Evolutionary conservation across 306 rosid species (phyloP).

Genomic region (Elaeagnus macrophylla): DNA sequence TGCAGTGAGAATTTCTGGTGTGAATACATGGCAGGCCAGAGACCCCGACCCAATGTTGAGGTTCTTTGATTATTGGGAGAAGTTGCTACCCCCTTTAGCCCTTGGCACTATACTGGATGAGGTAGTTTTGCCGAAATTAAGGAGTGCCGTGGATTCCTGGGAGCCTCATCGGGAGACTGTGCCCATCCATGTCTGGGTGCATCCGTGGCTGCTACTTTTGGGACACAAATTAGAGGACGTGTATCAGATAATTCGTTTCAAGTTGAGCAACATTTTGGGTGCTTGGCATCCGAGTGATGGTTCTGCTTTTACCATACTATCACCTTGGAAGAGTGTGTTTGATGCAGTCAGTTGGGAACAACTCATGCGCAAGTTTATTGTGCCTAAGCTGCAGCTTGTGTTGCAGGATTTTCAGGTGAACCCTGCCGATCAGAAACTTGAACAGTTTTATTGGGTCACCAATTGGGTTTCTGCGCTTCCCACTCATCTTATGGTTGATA

Average conservation of each 20-base stretch:
- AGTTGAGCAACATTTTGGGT: constrained; percentile 73
- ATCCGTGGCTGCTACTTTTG: constrained; percentile 86
- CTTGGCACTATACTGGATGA: constrained; percentile 55
- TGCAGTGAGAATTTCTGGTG: constrained; percentile 73
- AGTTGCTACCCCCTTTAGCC: constrained; percentile 58
- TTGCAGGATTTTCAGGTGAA: constrained; percentile 87
- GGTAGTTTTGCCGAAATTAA: constrained; percentile 67
- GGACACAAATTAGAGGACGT: constrained; percentile 73
- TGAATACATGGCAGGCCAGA: constrained; percentile 84
- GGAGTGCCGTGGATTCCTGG: constrained; percentile 76
- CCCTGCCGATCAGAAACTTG: constrained; percentile 75
- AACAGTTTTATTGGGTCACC: constrained; percentile 79
- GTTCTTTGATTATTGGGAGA: constrained; percentile 79
- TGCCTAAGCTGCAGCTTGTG: constrained; percentile 79
- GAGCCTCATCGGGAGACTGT: constrained; percentile 86
- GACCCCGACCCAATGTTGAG: constrained; percentile 90
- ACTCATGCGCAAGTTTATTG: constrained; percentile 72
- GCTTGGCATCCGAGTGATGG: constrained; percentile 94
- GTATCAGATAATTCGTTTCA: constrained; percentile 66
- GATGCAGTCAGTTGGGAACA: constrained; percentile 87
- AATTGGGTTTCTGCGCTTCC: constrained; percentile 82
- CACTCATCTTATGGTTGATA: constrained; percentile 77
- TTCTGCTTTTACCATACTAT: constrained; percentile 71
- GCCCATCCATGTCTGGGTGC: constrained; percentile 91
- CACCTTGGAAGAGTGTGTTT: constrained; percentile 84